Base-by-base conservation (phyloP, 2,329 filamentous ascomycete species). In the Truncatella angustata region DNA sequence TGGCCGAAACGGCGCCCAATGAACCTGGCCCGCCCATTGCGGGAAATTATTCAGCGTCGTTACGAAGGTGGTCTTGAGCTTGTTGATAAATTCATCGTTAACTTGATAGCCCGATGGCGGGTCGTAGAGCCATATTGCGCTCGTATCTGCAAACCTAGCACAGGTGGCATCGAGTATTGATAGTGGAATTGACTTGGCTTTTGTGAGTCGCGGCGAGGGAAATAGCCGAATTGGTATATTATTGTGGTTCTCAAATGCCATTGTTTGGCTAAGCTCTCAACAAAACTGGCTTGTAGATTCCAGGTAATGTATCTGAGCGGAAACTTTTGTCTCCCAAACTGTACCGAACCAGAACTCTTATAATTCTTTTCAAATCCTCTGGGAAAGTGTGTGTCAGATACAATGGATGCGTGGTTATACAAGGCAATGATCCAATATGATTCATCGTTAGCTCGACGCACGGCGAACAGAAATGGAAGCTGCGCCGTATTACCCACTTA, bases 71-170 rank as follows among this genome's bases (percentile, higher is more conserved):
- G 21, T 24, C 46, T 58, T 52, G 9, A 65, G 52, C 32, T 21
- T 32, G 24, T 44, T 48, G 7, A 24, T 43, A 14, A 30, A 23
- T 10, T 3, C 18, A 9, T 37, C 26, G 4, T 50, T 12, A 11
- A 52, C 34, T 1, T 49, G 52, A 2, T 52, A 43, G 21, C 32
- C 36, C 18, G 54, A 56, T 16, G 62, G 62, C 39, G 64, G 59
- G 30, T 74, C 63, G 51, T 66, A 77, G 6, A 76, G 67, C 74
- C 75, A 78, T 16, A 76, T 67, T 3, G 72, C 73, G 18, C 66
- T 70, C 6, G 71, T 71, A 4, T 67, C 55, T 2, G 66, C 50
- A 54, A 75, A 78, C 4, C 70, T 62, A 2, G 70, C 69, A 9
- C 71, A 69, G 0, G 70, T 71, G 2, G 71, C 71, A 60, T 78